Percentiles rank a stretch among this genome's conserved stretches.
phyloP scores from a whole-genome alignment of 805 yeast species.

The Clavispora asparagi region DNA sequence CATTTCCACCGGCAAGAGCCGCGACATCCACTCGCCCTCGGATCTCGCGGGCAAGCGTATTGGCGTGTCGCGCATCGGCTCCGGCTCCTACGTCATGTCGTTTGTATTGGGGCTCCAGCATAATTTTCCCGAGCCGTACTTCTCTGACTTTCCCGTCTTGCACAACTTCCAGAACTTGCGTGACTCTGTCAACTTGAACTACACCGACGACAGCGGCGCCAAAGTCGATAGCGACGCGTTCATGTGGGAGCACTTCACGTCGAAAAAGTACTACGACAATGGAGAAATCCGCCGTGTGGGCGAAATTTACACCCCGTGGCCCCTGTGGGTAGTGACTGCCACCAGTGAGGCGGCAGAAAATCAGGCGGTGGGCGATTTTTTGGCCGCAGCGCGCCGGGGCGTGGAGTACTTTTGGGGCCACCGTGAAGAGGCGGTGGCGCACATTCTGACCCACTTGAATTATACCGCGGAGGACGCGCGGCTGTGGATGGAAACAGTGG shows the following conservation, averaged over 20 bases:
- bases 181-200: slow-evolving; percentile 63
- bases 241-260: slow-evolving; percentile 95
- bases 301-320: slow-evolving; percentile 93
- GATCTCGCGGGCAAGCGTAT: slow-evolving; percentile 60
- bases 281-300: slow-evolving; percentile 80
- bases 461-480: slow-evolving; percentile 72
- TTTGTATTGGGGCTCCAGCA: slow-evolving; percentile 68
- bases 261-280: slow-evolving; percentile 76
- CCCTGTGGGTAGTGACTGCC: slow-evolving; percentile 82
- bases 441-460: slow-evolving; percentile 64
- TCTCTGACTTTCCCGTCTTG: slow-evolving; percentile 49
- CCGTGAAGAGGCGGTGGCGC: slow-evolving; percentile 59
- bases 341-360: slow-evolving; percentile 32
- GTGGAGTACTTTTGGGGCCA: slow-evolving; percentile 57
- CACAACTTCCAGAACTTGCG: slow-evolving; percentile 72
- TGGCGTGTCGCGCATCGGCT: slow-evolving; percentile 83
- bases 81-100: slow-evolving; percentile 90
- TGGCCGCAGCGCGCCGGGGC: slow-evolving; percentile 59
- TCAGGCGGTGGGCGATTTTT: slow-evolving; percentile 33
- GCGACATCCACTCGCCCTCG: slow-evolving; percentile 50
- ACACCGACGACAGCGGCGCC: slow-evolving; percentile 27
- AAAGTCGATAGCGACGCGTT: slow-evolving; percentile 62
- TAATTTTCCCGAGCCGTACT: slow-evolving; percentile 49
- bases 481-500: slow-evolving; percentile 78
- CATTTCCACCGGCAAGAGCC: slow-evolving; percentile 64